Base-by-base conservation (phyloP, 2,329 filamentous ascomycete species). In the Sarocladium kiliense region DNA sequence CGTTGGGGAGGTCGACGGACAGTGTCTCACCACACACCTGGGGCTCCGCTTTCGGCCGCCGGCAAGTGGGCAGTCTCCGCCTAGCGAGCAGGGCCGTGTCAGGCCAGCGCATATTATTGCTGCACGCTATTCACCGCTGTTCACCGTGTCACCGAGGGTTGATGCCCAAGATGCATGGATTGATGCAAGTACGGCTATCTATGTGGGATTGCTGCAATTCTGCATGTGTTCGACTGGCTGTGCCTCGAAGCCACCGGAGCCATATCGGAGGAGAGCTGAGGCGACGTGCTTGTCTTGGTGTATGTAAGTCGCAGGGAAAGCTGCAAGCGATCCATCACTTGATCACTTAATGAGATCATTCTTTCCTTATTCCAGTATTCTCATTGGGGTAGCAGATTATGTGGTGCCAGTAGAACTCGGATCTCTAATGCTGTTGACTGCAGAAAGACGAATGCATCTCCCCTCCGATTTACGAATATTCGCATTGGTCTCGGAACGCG, bases 31-130 rank as follows among this genome's bases (percentile, higher is more conserved):
- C n/a, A n/a, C n/a, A n/a, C n/a, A n/a, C n/a, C n/a, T 4, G 27
- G 6, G 47, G 47, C 47, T 51, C 47, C 47, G 47, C 47, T 51
- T 51, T 51, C 47, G 47, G 47, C 47, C 47, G 18, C 47, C 30
- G 47, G 30, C 27, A 51, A 36, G 47, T 51, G 27, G 47, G 16
- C 47, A 36, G 18, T 11, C n/a, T 36, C 47, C 27, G 47, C 27
- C 30, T 12, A 19, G 12, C 16, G 44, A 47, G 23, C 11, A 51
- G 47, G 47, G 30, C 27, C 47, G 19, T 12, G 14, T 4, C 7
- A 36, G 47, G 27, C 27, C 44, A 49, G 18, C 27, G 47, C 44
- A 47, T 23, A n/a, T 27, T 27, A 27, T 47, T 47, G 18, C 23
- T 47, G 44, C 25, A 47, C 21, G n/a, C 19, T 21, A 36, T 51